phyloP scores from a whole-genome alignment of 345 rosid species.

The Hypericum perforatum region DNA sequence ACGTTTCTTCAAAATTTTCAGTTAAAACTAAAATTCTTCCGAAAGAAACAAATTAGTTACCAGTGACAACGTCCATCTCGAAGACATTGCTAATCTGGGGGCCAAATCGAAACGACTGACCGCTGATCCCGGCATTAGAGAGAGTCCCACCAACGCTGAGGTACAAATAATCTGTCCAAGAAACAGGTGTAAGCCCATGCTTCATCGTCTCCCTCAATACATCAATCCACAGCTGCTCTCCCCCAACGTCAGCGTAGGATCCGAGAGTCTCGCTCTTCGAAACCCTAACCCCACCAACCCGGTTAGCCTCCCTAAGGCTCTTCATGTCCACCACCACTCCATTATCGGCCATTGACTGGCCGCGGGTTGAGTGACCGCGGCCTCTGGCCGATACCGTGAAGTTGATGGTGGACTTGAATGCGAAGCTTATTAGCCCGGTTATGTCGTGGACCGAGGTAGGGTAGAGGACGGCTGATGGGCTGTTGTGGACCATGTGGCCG shows the following conservation, averaged over 20 bases:
- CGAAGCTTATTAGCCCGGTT: slow-evolving; percentile 28
- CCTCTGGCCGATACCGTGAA: slow-evolving; percentile 75
- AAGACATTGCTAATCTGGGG: slow-evolving; percentile 95
- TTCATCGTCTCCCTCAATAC: slow-evolving; percentile 58
- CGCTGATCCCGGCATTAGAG: slow-evolving; percentile 91
- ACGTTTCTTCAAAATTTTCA: background rate
- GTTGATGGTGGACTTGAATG: slow-evolving; percentile 26
- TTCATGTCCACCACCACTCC: slow-evolving; percentile 86
- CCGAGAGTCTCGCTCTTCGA: slow-evolving; percentile 11
- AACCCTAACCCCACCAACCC: slow-evolving; percentile 19
- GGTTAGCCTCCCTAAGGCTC: slow-evolving; percentile 31
- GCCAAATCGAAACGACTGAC: slow-evolving; percentile 84
- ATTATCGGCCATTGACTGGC: slow-evolving; percentile 67
- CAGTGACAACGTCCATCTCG: slow-evolving; percentile 88
- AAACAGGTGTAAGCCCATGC: slow-evolving; percentile 80
- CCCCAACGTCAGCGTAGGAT: slow-evolving; percentile 59
- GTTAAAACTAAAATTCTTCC: background rate
- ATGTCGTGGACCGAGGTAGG: slow-evolving; percentile 54
- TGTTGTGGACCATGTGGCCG: slow-evolving; percentile 44
- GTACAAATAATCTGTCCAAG: slow-evolving; percentile 92
- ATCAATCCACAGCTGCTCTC: slow-evolving; percentile 89
- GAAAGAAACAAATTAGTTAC: slow-evolving; percentile 25
- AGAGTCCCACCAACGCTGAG: slow-evolving; percentile 93
- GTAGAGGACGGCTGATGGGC: slow-evolving; percentile 54
- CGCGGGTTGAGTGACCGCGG: slow-evolving; percentile 77